Conservation (phyloP, 2,329 filamentous ascomycete genomes). For the Blastomyces parvus region DNA sequence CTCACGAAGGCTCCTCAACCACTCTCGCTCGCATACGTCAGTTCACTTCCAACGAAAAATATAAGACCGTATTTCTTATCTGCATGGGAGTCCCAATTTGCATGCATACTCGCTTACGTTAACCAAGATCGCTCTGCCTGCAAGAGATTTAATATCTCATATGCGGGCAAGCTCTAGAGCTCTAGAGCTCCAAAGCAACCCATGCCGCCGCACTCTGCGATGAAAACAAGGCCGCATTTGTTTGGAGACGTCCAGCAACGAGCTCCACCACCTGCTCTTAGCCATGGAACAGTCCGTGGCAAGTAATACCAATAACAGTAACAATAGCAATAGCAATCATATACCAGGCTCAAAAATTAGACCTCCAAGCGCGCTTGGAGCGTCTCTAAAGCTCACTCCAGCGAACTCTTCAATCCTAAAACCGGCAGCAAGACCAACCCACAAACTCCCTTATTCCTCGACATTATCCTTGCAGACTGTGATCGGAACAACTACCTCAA, state of each 20-base stretch:
- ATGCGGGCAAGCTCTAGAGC: background rate
- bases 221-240: slow-evolving; percentile 19
- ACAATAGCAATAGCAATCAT: slow-evolving; percentile 6
- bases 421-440: slow-evolving; percentile 55
- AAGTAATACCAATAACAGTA: slow-evolving; percentile 19
- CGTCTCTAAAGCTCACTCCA: slow-evolving; percentile 58
- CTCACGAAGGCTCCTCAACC: background rate
- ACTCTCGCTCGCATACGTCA: background rate
- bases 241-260: slow-evolving; percentile 23
- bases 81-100: background rate
- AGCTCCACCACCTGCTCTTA: slow-evolving; percentile 11
- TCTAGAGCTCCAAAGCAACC: slow-evolving; percentile 11
- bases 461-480: slow-evolving; percentile 68
- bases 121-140: background rate
- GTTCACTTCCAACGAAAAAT: background rate
- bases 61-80: background rate
- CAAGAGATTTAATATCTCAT: slow-evolving; percentile 1
- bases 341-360: slow-evolving; percentile 29
- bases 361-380: slow-evolving; percentile 22
- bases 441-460: slow-evolving; percentile 32
- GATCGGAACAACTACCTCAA: slow-evolving; percentile 79
- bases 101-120: background rate
- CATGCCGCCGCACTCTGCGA: slow-evolving; percentile 25
- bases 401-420: slow-evolving; percentile 63
- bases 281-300: slow-evolving; percentile 28